Evolutionary conservation across 768 basidiomycete genomes (phyloP).

Genomic region (Xerocomellus intermedius): DNA sequence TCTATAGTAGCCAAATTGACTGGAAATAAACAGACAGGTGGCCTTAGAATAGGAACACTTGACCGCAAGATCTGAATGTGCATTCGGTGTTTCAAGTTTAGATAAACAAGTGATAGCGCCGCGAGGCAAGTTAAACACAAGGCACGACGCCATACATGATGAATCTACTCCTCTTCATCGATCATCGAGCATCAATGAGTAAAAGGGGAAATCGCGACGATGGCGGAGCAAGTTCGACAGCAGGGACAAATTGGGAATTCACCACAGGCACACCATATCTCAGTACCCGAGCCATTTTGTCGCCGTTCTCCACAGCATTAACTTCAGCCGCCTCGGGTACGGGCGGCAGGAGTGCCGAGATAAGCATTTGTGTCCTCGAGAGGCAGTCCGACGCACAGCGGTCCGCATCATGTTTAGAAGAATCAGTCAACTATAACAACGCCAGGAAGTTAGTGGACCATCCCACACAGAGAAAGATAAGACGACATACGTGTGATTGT

Average conservation of each 20-base stretch:
- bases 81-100: slow-evolving; percentile 24
- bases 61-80: slow-evolving; percentile 12
- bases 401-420: slow-evolving; percentile 23
- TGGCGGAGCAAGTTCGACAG: slow-evolving; percentile 65
- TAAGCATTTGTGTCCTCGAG: slow-evolving; percentile 56
- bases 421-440: slow-evolving; percentile 15
- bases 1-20: background rate
- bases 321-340: slow-evolving; percentile 19
- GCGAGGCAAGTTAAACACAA: slow-evolving; percentile 18
- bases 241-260: slow-evolving; percentile 56
- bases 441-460: background rate
- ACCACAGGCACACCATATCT: slow-evolving; percentile 50
- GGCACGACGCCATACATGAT: slow-evolving; percentile 18
- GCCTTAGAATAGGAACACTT: slow-evolving; percentile 15
- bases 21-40: slow-evolving; percentile 8
- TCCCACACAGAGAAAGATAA: background rate
- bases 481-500: slow-evolving; percentile 28
- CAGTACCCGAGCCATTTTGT: slow-evolving; percentile 46
- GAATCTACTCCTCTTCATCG: slow-evolving; percentile 12
- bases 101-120: slow-evolving; percentile 31
- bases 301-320: slow-evolving; percentile 27
- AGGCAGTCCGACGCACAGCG: slow-evolving; percentile 44
- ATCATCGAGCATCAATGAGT: slow-evolving; percentile 47
- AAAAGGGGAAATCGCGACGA: slow-evolving; percentile 75
- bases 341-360: slow-evolving; percentile 55